These are phyloP conservation scores for Cajanus cajan DNA, from an alignment of 306 rosid species.

Conservation along the genomic window DNA sequence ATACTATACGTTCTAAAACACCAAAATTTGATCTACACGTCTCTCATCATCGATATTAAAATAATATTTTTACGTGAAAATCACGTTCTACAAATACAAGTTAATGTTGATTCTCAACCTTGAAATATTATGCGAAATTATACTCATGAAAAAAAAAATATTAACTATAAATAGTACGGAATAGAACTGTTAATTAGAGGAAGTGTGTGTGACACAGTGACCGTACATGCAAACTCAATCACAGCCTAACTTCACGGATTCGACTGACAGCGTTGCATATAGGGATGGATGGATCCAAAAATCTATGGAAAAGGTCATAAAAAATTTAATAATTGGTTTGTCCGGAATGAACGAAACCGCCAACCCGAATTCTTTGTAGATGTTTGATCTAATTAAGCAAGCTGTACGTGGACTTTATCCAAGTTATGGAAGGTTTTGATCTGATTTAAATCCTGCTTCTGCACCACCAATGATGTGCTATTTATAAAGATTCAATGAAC, in stretches of 20 bases:
- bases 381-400: not conserved
- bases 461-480: not conserved
- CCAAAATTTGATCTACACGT: too few relatives aligned
- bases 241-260: not conserved
- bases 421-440: not conserved
- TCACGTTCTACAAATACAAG: too few relatives aligned
- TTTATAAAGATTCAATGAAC: too few relatives aligned
- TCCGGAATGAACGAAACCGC: not conserved
- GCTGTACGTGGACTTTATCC: not conserved
- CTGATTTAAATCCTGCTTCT: not conserved
- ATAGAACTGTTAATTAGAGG: too few relatives aligned
- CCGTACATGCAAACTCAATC: not conserved
- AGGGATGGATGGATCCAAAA: not conserved
- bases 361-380: not conserved
- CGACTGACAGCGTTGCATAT: not conserved
- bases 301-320: not conserved
- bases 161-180: too few relatives aligned
- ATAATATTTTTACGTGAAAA: too few relatives aligned
- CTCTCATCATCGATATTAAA: too few relatives aligned
- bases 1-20: too few relatives aligned
- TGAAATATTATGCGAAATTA: too few relatives aligned
- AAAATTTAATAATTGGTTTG: not conserved
- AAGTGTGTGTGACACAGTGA: not conserved
- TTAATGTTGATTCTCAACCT: too few relatives aligned
- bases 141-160: too few relatives aligned